A percentile compares a stretch with the other conserved stretches of the same genome.
Conservation (phyloP, 805 yeast species). For the Candida taoyuanica region DNA sequence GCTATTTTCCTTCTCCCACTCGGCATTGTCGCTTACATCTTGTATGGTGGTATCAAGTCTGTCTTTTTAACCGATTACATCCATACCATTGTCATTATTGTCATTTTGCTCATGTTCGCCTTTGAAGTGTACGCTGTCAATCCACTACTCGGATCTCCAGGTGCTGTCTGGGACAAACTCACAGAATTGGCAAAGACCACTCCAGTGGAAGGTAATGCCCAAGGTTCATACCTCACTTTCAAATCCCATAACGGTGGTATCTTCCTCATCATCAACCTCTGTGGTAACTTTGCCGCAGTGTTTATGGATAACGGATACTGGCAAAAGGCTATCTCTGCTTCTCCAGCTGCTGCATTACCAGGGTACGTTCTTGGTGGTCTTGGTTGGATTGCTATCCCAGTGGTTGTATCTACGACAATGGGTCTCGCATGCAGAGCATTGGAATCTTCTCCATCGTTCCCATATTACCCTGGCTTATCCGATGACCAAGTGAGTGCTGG, state of each 20-base stretch:
- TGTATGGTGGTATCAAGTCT: slow-evolving; percentile 80
- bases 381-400: slow-evolving; percentile 90
- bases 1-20: slow-evolving; percentile 79
- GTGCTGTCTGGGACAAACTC: slow-evolving; percentile 69
- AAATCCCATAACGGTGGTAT: slow-evolving; percentile 82
- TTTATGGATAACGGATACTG: slow-evolving; percentile 85
- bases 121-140: slow-evolving; percentile 75
- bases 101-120: slow-evolving; percentile 75
- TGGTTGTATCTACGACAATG: slow-evolving; percentile 75
- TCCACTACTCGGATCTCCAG: slow-evolving; percentile 74
- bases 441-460: slow-evolving; percentile 67
- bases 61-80: slow-evolving; percentile 75
- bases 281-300: slow-evolving; percentile 88
- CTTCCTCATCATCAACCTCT: slow-evolving; percentile 81
- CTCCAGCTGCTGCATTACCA: slow-evolving; percentile 79
- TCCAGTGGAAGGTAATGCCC: slow-evolving; percentile 77
- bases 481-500: slow-evolving; percentile 77
- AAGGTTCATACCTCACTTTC: slow-evolving; percentile 87
- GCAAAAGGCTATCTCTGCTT: slow-evolving; percentile 83
- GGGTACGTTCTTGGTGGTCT: slow-evolving; percentile 87
- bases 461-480: slow-evolving; percentile 71
- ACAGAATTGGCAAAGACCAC: slow-evolving; percentile 50
- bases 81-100: slow-evolving; percentile 77
- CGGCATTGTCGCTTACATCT: slow-evolving; percentile 69
- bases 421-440: slow-evolving; percentile 80